Evolutionary conservation across 768 basidiomycete species (phyloP), one percentile per base, ranked within the genome.

Genomic region (Pleurotus platypus): DNA sequence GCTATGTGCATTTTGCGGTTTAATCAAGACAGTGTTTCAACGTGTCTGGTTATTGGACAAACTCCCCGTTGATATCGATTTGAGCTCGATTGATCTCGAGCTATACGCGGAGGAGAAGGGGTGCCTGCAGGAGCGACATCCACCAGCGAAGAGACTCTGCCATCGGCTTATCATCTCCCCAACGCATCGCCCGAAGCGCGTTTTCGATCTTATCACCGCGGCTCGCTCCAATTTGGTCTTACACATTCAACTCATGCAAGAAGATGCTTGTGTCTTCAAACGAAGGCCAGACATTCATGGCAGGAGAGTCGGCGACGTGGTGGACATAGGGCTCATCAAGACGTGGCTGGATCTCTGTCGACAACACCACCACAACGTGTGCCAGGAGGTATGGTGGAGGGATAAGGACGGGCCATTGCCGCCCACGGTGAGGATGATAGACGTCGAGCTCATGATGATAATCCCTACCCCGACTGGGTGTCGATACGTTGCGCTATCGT

Each of bases 361-460:
- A 15, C 20, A 8, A 9, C n/a, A 53, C 38, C 51, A 53, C 22
- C 20, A 39, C 9, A 16, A 22, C 3, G 38, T 11, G 8, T 53
- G 51, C n/a, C 16, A 53, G 24, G n/a, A 11, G 12, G 51, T 40
- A 8, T 53, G 51, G 51, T 53, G 51, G 51, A 53, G 51, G 20
- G 22, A 22, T 13, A 16, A 8, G 9, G 51, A 40, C 15, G 51
- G 40, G 8, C 20, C n/a, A 40, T 22, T 53, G 16, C 51, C 51
- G 15, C n/a, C 15, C 16, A 53, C 51, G 16, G 51, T 53, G n/a
- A n/a, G 51, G 51, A 53, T 53, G 51, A 40, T 53, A 26, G 51
- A 53, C 22, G 39, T 53, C 5, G 18, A 53, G 4, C n/a, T 8
- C 8, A 53, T 53, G 51, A 11, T 37, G 8, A 40, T 53, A 5